These are phyloP conservation scores for Davidsoniella eucalypti DNA, from an alignment of 2,329 filamentous ascomycete species.

Conservation along the genomic window DNA sequence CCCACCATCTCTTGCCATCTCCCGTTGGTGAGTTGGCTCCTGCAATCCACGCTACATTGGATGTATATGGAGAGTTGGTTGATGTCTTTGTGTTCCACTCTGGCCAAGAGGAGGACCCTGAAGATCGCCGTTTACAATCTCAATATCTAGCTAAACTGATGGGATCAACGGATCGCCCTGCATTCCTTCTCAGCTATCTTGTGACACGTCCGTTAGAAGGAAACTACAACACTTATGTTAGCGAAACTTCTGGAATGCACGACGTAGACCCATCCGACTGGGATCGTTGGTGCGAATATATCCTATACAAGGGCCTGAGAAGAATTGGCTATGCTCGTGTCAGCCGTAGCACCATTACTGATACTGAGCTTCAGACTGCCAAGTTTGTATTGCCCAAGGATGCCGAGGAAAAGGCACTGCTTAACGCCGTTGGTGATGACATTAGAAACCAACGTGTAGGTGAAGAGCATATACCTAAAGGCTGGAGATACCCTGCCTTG, in stretches of 20 bases:
- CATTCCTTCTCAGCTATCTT: slow-evolving; percentile 78
- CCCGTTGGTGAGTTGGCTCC: slow-evolving; percentile 90
- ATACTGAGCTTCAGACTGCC: slow-evolving; percentile 90
- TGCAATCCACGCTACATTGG: slow-evolving; percentile 89
- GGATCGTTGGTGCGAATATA: slow-evolving; percentile 99
- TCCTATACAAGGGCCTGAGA: slow-evolving; percentile 78
- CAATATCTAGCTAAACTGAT: slow-evolving; percentile 79
- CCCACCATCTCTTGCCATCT: slow-evolving; percentile 83
- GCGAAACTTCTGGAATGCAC: slow-evolving; percentile 73
- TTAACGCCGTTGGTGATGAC: slow-evolving; percentile 29
- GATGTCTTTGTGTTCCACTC: slow-evolving; percentile 98
- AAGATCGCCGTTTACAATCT: slow-evolving; percentile 74
- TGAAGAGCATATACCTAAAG: slow-evolving; percentile 60
- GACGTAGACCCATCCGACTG: slow-evolving; percentile 87
- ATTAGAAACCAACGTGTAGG: slow-evolving; percentile 40
- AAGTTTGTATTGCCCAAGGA: slow-evolving; percentile 72
- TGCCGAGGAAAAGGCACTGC: slow-evolving; percentile 34
- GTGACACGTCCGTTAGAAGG: slow-evolving; percentile 81
- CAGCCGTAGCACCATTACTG: slow-evolving; percentile 79
- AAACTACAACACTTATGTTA: slow-evolving; percentile 95
- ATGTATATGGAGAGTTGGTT: slow-evolving; percentile 76
- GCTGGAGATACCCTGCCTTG: slow-evolving; percentile 65
- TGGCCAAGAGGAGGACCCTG: slow-evolving; percentile 88
- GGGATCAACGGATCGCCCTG: slow-evolving; percentile 63
- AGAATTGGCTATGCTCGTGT: slow-evolving; percentile 81